A percentile compares a stretch with the other conserved stretches of the same genome.
phyloP scores from a whole-genome alignment of 2,329 filamentous ascomycete genomes.

The Colletotrichum brevisporum region DNA sequence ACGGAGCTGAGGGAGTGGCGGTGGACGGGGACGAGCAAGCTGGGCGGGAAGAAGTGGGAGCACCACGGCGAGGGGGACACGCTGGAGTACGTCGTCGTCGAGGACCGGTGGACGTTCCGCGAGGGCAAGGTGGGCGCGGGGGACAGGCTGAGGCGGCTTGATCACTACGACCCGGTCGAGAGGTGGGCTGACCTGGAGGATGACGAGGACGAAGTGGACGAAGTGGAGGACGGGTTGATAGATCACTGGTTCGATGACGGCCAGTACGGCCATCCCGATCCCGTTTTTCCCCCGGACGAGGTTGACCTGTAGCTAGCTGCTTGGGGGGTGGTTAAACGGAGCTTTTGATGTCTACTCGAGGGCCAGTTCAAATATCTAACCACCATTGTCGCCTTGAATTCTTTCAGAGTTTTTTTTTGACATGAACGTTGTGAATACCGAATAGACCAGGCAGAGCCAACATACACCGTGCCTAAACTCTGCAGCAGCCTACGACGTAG shows the following conservation, averaged over 20 bases:
- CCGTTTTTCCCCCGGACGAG: too few species aligned
- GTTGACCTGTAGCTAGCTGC: too few species aligned
- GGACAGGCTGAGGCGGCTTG: neutral
- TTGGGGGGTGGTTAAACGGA: too few species aligned
- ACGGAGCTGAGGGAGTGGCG: constrained; percentile 26
- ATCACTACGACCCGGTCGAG: neutral
- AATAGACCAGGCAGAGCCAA: too few species aligned
- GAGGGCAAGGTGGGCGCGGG: constrained; percentile 18
- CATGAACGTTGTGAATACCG: too few species aligned
- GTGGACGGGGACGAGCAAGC: constrained; percentile 23
- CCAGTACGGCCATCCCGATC: neutral
- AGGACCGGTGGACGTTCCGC: constrained; percentile 27
- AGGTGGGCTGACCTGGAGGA: neutral
- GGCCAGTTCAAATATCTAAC: too few species aligned
- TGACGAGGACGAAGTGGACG: neutral
- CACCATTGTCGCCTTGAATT: too few species aligned
- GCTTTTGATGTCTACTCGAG: too few species aligned
- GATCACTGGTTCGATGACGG: neutral
- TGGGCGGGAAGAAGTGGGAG: constrained; percentile 17
- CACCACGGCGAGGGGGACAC: constrained; percentile 27
- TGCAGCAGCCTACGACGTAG: too few species aligned
- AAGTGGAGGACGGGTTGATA: neutral
- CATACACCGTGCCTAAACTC: too few species aligned
- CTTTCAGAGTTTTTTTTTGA: too few species aligned
- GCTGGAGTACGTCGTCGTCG: constrained; percentile 34